These are phyloP conservation scores for Backusella morwellensis DNA, from an alignment of 192 early-diverging fungal species.

Conservation along the genomic window DNA sequence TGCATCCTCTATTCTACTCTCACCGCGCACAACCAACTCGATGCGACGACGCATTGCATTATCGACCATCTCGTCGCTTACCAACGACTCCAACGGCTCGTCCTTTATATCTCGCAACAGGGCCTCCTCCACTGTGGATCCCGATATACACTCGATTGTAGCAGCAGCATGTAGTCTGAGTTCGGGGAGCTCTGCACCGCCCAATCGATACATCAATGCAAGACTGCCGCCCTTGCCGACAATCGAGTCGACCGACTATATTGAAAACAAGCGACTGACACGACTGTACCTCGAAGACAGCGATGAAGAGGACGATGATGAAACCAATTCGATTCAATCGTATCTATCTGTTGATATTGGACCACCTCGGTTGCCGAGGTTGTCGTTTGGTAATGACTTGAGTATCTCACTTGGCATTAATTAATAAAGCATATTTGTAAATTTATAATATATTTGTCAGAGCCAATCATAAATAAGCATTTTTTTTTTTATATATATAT, in stretches of 20 bases:
- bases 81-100: constrained; percentile 6
- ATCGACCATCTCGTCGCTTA: constrained; percentile 21
- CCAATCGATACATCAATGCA: constrained; percentile 17
- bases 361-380: constrained; percentile 21
- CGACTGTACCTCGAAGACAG: constrained; percentile 29
- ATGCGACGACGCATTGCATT: constrained; percentile 15
- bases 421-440: neutral
- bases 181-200: neutral
- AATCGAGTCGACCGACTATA: neutral
- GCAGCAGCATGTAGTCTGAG: neutral
- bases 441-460: neutral
- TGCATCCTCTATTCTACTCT: constrained; percentile 27
- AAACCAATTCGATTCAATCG: neutral
- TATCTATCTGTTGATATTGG: neutral
- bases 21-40: constrained; percentile 13
- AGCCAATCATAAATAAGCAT: neutral
- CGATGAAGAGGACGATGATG: constrained; percentile 28
- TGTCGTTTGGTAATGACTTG: constrained; percentile 28
- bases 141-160: neutral
- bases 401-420: constrained; percentile 11
- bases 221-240: constrained; percentile 20
- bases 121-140: constrained; percentile 5
- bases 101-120: neutral
- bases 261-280: constrained; percentile 21
- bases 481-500: too few species aligned